Percentiles rank a stretch among this genome's conserved stretches.
phyloP scores from a whole-genome alignment of 805 yeast genomes.

The Limtongia smithiae region DNA sequence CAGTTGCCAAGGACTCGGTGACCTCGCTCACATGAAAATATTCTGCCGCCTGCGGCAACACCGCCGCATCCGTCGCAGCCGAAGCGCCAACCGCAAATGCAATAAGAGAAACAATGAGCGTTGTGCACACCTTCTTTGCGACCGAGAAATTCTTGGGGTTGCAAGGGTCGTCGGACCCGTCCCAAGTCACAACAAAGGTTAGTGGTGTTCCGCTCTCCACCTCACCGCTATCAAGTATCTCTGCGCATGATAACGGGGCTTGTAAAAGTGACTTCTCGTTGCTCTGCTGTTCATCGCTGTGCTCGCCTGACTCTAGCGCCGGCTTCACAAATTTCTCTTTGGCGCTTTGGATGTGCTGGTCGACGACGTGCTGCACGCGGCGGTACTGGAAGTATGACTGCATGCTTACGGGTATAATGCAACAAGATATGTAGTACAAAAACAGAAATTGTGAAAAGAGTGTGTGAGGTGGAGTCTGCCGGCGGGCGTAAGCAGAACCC shows the following conservation, averaged over 20 bases:
- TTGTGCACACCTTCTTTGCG: slow-evolving; percentile 7
- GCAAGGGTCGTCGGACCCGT: slow-evolving; percentile 22
- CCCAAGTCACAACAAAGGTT: slow-evolving; percentile 21
- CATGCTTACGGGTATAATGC: background rate
- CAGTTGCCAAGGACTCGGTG: slow-evolving; percentile 18
- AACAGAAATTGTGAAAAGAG: too few relatives aligned
- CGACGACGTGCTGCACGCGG: background rate
- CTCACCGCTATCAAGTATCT: background rate
- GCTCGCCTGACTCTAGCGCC: background rate
- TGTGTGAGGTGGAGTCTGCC: too few relatives aligned
- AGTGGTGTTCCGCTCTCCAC: background rate
- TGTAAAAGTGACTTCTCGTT: background rate
- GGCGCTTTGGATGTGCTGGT: background rate
- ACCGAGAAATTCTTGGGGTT: slow-evolving; percentile 20
- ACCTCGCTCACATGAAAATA: slow-evolving; percentile 23
- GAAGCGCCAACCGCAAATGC: slow-evolving; percentile 25
- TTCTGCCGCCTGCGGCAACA: slow-evolving; percentile 15
- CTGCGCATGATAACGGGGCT: background rate
- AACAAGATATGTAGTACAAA: too few relatives aligned
- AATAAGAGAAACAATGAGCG: slow-evolving; percentile 17
- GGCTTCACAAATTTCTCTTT: background rate
- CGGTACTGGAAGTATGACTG: slow-evolving; percentile 12
- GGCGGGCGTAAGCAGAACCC: too few relatives aligned
- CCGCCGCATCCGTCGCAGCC: slow-evolving; percentile 21
- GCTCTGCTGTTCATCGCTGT: too few relatives aligned